phyloP scores from a whole-genome alignment of 495 filamentous ascomycete species.

The Lasiosphaeria hispida region DNA sequence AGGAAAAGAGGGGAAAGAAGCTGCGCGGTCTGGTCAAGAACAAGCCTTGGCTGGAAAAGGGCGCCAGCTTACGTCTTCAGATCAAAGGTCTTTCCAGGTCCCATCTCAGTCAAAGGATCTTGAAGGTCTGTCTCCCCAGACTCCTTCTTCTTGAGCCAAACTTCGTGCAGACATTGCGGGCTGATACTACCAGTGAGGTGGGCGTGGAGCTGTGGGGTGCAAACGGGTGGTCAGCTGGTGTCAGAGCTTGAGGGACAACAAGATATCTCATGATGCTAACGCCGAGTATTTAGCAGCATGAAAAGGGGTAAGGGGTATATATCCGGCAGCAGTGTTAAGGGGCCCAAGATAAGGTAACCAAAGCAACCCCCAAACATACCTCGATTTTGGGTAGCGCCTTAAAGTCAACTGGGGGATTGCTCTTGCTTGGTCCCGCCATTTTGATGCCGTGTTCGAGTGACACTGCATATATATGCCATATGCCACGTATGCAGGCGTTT shows the following conservation, averaged over 20 bases:
- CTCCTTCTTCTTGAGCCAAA: conserved; percentile 63
- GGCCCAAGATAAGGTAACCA: no score
- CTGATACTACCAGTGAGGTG: conserved; percentile 82
- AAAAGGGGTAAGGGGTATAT: no score
- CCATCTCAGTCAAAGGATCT: conserved; percentile 69
- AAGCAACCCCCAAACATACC: conserved; percentile 23
- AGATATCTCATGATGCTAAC: background rate
- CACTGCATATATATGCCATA: background rate
- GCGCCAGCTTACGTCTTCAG: conserved; percentile 57
- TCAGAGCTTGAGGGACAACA: background rate
- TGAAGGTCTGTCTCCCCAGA: conserved; percentile 51
- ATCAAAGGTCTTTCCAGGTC: conserved; percentile 64
- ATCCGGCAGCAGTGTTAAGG: background rate
- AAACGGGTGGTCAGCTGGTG: background rate
- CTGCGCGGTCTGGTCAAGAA: conserved; percentile 46
- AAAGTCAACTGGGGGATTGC: conserved; percentile 31
- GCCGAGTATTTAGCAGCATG: no score
- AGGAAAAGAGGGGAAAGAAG: conserved; percentile 78
- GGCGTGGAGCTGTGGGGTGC: conserved; percentile 66
- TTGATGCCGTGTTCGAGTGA: background rate
- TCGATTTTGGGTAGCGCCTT: conserved; percentile 49
- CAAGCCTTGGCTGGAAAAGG: conserved; percentile 31
- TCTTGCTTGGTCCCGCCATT: conserved; percentile 11
- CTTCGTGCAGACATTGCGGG: conserved; percentile 68
- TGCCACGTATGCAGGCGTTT: background rate